A percentile compares a stretch with the other conserved stretches of the same genome.
These are phyloP conservation scores for Neofusicoccum sp. DNA, from an alignment of 2,329 filamentous ascomycete genomes.

Conservation along the genomic window DNA sequence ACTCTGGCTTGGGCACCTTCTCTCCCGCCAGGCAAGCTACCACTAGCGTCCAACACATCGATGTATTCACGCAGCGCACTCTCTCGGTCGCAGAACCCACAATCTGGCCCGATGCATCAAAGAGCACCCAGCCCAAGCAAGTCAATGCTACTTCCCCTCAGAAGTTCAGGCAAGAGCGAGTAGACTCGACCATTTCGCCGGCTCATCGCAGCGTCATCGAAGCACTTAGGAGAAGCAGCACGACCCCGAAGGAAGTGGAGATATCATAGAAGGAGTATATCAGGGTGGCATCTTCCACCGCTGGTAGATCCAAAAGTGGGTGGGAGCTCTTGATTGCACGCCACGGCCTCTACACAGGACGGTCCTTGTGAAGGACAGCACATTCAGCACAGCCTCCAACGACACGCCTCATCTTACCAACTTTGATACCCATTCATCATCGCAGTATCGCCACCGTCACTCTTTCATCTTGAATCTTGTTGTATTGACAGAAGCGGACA, in stretches of 20 bases:
- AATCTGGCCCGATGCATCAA: background rate
- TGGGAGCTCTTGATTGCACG: background rate
- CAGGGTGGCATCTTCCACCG: background rate
- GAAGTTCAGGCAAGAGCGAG: background rate
- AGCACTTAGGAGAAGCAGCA: background rate
- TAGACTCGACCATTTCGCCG: background rate
- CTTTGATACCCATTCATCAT: too few species aligned
- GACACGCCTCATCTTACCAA: too few species aligned
- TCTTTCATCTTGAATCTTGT: too few species aligned
- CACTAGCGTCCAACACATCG: constrained; percentile 10
- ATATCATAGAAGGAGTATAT: background rate
- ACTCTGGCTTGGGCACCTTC: constrained; percentile 4
- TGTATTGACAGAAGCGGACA: too few species aligned
- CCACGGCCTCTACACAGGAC: too few species aligned
- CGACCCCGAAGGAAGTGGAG: background rate
- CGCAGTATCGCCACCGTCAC: too few species aligned
- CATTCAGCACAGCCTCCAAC: too few species aligned
- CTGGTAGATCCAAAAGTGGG: background rate
- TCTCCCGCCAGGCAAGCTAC: constrained; percentile 11
- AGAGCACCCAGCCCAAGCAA: background rate
- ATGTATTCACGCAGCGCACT: background rate
- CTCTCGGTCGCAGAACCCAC: background rate
- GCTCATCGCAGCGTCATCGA: background rate
- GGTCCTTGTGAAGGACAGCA: too few species aligned
- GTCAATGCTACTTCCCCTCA: background rate